Evolutionary conservation across 2,329 filamentous ascomycete genomes (phyloP).

Genomic region (Diaporthe aspalathi): DNA sequence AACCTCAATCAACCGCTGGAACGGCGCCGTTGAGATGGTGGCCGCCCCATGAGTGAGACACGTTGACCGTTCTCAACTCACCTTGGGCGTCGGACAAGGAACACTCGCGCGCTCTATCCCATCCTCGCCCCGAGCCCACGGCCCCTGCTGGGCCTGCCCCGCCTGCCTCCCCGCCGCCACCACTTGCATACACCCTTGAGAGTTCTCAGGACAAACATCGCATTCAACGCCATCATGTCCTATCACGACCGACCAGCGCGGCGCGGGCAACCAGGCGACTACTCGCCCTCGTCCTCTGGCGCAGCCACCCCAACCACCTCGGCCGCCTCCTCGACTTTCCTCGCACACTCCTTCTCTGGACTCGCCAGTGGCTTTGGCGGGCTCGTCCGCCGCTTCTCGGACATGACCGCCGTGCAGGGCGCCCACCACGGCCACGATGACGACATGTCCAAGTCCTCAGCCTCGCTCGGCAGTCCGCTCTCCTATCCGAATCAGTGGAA

Average conservation of each 20-base stretch:
- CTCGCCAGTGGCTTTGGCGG: conserved; percentile 65
- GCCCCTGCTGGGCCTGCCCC: neutral
- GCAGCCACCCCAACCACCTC: conserved; percentile 46
- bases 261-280: conserved; percentile 35
- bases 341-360: conserved; percentile 49
- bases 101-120: neutral
- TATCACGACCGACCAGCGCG: conserved; percentile 35
- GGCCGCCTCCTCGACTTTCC: conserved; percentile 44
- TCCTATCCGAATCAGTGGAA: conserved; percentile 44
- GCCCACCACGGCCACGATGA: conserved; percentile 14
- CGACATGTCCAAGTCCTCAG: conserved; percentile 41
- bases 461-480: conserved; percentile 34
- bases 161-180: neutral
- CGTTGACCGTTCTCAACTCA: conserved; percentile 24
- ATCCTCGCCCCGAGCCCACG: neutral
- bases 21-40: conserved; percentile 26
- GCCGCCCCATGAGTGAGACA: conserved; percentile 5
- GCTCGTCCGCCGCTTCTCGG: conserved; percentile 75
- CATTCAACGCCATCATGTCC: conserved; percentile 30
- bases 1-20: neutral
- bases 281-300: conserved; percentile 45
- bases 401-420: conserved; percentile 48
- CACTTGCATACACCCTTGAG: neutral
- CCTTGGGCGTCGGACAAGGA: neutral
- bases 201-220: neutral